These are phyloP conservation scores for Camellia sinensis DNA, from an alignment of 148 eudicot species.

Conservation along the genomic window DNA sequence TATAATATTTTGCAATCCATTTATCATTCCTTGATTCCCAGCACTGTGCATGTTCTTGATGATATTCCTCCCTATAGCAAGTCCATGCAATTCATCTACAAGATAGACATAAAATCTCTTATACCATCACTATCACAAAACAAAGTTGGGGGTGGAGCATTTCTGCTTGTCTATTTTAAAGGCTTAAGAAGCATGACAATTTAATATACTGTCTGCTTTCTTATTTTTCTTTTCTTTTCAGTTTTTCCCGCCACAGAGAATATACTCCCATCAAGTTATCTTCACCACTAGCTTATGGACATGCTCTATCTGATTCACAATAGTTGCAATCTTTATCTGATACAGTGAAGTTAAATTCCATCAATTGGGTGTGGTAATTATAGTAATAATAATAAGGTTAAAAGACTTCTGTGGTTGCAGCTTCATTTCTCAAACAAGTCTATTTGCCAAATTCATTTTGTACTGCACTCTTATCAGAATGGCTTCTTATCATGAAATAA, in stretches of 20 bases:
- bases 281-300: neutral
- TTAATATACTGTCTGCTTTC: neutral
- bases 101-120: constrained; percentile 14
- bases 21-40: constrained; percentile 44
- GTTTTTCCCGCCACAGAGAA: neutral
- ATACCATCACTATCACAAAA: neutral
- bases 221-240: neutral
- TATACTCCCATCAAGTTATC: neutral
- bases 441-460: neutral
- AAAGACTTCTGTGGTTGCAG: constrained; percentile 3
- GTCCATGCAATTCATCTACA: constrained; percentile 97
- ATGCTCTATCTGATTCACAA: neutral
- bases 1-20: constrained; percentile 23
- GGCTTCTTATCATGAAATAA: too few species aligned
- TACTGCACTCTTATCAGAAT: neutral
- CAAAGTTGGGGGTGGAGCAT: too few species aligned
- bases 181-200: neutral
- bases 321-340: neutral
- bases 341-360: neutral
- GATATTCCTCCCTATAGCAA: constrained; percentile 86
- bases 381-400: neutral
- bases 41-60: constrained; percentile 84
- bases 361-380: neutral
- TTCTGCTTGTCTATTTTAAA: too few species aligned
- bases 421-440: constrained; percentile 2